Base-by-base conservation (phyloP, 805 yeast genomes). In the Wickerhamomyces ciferrii region DNA sequence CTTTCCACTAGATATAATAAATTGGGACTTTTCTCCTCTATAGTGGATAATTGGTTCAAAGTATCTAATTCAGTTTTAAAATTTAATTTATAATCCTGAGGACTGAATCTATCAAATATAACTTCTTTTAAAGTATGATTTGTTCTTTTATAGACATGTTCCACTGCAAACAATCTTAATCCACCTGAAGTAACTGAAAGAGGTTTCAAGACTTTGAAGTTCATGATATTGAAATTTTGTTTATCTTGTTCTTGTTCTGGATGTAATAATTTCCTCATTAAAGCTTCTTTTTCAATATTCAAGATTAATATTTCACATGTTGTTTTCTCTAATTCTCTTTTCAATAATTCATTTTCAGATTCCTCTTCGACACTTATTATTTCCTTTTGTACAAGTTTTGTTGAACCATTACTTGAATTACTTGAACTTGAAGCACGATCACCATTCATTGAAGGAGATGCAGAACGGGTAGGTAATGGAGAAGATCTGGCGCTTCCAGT, bases 81-180 rank as follows among this genome's bases (percentile, higher is more conserved):
- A 15, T 5, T 4, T 5, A 37, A 13, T 34, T 34, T 34, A 8
- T 17, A 15, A 18, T 10, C 6, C 21, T 3, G 20, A 18, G 37
- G 6, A 11, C 7, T 18, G 4, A 9, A 34, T 17, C 21, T 13
- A 8, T 34, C 21, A 6, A 18, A 18, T 3, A 43, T 36, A 2
- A 42, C 39, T 36, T 50, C 53, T 23, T 45, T 47, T n/a, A 50
- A 10, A 5, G 46, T 39, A 37, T 48, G 27, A 17, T 27, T 14
- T 13, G 38, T 27, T 2, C 46, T 42, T 3, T 13, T 39, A 9
- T 14, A 4, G 5, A 14, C 13, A 37, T 41, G 15, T 39, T 50
- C 53, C 14, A 50, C 50, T 6, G 41, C 42, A 29, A 41, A 50
- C 15, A 50, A 13, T 5, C 35, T 29, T 5, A 24, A 10, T 6